A percentile compares a stretch with the other conserved stretches of the same genome.
These are phyloP conservation scores for Avicennia marina DNA, from an alignment of 257 asterid species.

Conservation along the genomic window DNA sequence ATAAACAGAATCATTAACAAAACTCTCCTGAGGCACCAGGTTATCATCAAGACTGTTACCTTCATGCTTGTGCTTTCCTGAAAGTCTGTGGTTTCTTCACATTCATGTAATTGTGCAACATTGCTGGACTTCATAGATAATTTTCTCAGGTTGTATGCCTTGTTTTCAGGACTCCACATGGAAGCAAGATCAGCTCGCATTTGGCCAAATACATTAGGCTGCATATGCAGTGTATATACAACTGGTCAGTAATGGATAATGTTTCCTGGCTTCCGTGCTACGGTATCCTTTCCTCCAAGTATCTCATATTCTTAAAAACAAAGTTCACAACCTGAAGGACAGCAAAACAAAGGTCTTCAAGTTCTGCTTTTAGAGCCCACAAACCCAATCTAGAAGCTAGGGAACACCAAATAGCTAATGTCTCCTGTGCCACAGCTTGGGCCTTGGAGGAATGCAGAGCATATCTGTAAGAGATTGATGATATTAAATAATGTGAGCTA, in stretches of 20 bases:
- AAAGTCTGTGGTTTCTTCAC: conserved; percentile 43
- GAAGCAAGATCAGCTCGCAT: conserved; percentile 87
- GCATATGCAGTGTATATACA: conserved; percentile 23
- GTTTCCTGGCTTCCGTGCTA: conserved; percentile 3
- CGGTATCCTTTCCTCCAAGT: conserved; percentile 9
- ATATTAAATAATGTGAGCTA: background rate
- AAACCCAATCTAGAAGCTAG: conserved; percentile 96
- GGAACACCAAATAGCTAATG: conserved; percentile 95
- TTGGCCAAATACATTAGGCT: conserved; percentile 79
- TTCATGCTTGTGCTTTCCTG: conserved; percentile 66
- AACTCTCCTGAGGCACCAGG: background rate
- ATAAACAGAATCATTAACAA: background rate
- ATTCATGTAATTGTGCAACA: conserved; percentile 31
- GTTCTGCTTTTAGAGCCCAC: conserved; percentile 98
- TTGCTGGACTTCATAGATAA: conserved; percentile 41
- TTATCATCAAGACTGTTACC: conserved; percentile 35
- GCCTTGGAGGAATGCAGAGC: conserved; percentile 83
- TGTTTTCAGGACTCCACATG: conserved; percentile 72
- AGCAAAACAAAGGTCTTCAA: conserved; percentile 95
- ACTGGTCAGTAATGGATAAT: conserved; percentile 13
- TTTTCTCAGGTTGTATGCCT: conserved; percentile 55
- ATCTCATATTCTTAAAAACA: conserved; percentile 3
- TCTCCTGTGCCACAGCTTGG: conserved; percentile 94
- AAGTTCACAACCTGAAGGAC: conserved; percentile 71
- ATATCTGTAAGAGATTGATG: conserved; percentile 45